Conservation (phyloP, 176 grass and related monocot genomes). For the Triticum aestivum region DNA sequence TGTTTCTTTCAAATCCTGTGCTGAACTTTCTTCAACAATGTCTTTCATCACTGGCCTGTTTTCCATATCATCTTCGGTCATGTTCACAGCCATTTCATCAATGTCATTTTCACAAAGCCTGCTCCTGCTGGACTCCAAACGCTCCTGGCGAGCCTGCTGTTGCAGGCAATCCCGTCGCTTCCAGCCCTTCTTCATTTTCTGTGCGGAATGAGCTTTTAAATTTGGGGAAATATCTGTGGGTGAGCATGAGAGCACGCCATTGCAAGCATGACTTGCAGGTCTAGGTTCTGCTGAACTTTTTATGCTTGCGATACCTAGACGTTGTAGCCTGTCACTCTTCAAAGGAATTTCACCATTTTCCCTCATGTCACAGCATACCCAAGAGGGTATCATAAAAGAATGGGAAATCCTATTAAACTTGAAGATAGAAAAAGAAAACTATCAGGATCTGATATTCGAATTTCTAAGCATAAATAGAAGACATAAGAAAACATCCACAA, state of each 20-base stretch:
- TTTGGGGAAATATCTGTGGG: conserved; percentile 39
- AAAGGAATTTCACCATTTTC: conserved; percentile 53
- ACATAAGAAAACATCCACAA: not conserved
- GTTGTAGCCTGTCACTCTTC: conserved; percentile 46
- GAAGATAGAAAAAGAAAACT: conserved; percentile 39
- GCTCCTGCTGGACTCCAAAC: conserved; percentile 76
- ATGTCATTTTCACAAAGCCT: conserved; percentile 51
- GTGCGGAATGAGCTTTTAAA: conserved; percentile 59
- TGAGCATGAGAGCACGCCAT: conserved; percentile 18
- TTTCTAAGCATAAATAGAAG: conserved; percentile 14
- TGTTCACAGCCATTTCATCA: conserved; percentile 83
- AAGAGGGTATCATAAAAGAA: conserved; percentile 73
- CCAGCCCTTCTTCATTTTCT: conserved; percentile 75
- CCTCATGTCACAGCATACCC: conserved; percentile 86
- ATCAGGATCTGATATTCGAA: conserved; percentile 4
- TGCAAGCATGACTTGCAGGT: conserved; percentile 20
- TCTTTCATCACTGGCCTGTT: conserved; percentile 41
- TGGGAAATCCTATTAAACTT: conserved; percentile 84
- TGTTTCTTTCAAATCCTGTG: conserved; percentile 48
- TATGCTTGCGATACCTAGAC: conserved; percentile 16
- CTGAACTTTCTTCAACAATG: conserved; percentile 34
- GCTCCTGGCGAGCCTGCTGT: conserved; percentile 83
- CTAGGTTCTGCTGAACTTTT: conserved; percentile 27
- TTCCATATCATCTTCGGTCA: conserved; percentile 70
- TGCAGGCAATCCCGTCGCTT: conserved; percentile 66